Evolutionary conservation across 768 basidiomycete species (phyloP), one percentile per base, ranked within the genome.

Genomic region (Cytidiella melzeri): DNA sequence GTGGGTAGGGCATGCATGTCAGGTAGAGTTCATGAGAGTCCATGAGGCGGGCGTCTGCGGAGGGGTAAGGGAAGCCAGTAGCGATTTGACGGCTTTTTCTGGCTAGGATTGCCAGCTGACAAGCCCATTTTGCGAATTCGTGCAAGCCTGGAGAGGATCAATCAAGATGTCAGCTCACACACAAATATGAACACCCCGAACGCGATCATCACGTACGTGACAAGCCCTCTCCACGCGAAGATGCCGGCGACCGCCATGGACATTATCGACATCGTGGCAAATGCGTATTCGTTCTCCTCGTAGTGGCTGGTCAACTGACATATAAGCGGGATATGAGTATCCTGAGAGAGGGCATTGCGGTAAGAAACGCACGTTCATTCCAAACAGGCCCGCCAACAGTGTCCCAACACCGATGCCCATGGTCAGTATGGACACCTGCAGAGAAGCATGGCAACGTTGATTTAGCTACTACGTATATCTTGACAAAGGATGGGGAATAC

Each of bases 381-480:
- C 94, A 58, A 97, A 95, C 3, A 96, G 62, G 4, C 94, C 93
- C 41, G 92, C 92, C 5, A 95, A 70, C 28, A 97, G 73, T 13
- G 94, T 92, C 2, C 94, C 93, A 24, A 83, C 77, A 10, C 94
- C 94, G 50, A 98, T 76, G 0, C 95, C 95, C 70, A 97, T 81
- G 0, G 95, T 98, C 28, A 81, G 80, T 51, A 98, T 97, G n/a
- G 92, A 94, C 11, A 96, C 82, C 85, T 88, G 10, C 3, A 20
- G 44, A 36, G 15, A 20, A 43, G 5, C 26, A 12, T 5, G 12
- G 34, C 36, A 37, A 30, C 24, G 41, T 38, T 48, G 47, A 20
- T 11, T 55, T 13, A 56, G 43, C 25, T 20, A 19, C 25, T 52
- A 28, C 42, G 9, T 15, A 34, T 7, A 15, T 7, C 30, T 34